Evolutionary conservation across 2,329 filamentous ascomycete species (phyloP).

Genomic region (Pseudopyrenochaeta lycopersici): DNA sequence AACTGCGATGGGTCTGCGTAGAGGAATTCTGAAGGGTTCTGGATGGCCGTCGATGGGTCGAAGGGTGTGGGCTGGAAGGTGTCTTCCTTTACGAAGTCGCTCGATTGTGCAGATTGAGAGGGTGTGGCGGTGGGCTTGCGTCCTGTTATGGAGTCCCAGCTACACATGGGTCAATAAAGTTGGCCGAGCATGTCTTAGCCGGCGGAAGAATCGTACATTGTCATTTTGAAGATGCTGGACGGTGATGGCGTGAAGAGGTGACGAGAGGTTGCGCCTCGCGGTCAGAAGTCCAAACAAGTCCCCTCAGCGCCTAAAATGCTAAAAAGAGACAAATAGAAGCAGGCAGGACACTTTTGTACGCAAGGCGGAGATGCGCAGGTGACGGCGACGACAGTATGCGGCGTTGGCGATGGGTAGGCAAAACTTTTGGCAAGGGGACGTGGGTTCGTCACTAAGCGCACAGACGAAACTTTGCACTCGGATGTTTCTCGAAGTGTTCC

Average conservation of each 20-base stretch:
- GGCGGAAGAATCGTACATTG: conserved; percentile 37
- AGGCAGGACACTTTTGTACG: conserved; percentile 14
- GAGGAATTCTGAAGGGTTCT: conserved; percentile 88
- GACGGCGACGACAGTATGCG: conserved; percentile 30
- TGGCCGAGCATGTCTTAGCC: not conserved
- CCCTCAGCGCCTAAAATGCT: conserved; percentile 31
- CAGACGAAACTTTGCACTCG: conserved; percentile 15
- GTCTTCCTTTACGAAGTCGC: conserved; percentile 49
- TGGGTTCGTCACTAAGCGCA: conserved; percentile 31
- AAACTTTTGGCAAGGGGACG: conserved; percentile 42
- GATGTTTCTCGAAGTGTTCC: conserved; percentile 33
- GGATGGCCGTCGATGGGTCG: conserved; percentile 72
- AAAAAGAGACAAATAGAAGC: conserved; percentile 12
- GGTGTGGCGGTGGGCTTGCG: conserved; percentile 62
- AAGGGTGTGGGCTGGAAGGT: conserved; percentile 67
- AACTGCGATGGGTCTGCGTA: conserved; percentile 82
- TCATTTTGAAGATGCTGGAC: conserved; percentile 39
- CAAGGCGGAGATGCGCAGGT: conserved; percentile 35
- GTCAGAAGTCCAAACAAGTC: conserved; percentile 21
- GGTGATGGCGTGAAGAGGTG: conserved; percentile 23
- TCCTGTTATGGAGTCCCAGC: conserved; percentile 67
- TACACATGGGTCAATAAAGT: conserved; percentile 17
- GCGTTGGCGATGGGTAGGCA: conserved; percentile 32
- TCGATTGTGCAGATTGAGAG: conserved; percentile 33
- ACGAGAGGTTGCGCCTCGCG: conserved; percentile 27